phyloP scores from a whole-genome alignment of 2,329 filamentous ascomycete species.

The Lecanicillium sp. region DNA sequence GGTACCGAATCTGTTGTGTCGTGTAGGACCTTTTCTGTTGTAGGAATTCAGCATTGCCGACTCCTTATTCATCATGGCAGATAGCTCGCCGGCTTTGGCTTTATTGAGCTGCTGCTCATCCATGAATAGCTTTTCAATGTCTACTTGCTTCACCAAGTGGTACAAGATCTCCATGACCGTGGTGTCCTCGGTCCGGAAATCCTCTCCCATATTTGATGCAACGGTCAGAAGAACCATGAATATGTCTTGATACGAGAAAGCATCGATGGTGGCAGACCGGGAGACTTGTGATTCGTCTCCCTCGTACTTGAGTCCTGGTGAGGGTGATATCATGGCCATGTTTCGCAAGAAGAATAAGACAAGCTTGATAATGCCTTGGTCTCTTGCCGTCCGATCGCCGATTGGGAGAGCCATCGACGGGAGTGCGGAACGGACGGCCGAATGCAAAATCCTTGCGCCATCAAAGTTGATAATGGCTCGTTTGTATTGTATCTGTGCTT shows the following conservation, averaged over 20 bases:
- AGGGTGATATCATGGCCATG: conserved; percentile 72
- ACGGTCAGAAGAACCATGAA: conserved; percentile 78
- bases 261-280: conserved; percentile 77
- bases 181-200: conserved; percentile 83
- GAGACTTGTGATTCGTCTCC: conserved; percentile 88
- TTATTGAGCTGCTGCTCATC: conserved; percentile 62
- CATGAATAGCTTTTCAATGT: conserved; percentile 79
- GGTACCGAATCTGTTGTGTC: conserved; percentile 90
- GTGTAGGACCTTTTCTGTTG: conserved; percentile 68
- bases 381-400: conserved; percentile 66
- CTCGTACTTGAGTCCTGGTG: conserved; percentile 64
- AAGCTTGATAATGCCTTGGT: conserved; percentile 88
- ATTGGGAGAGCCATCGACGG: conserved; percentile 76
- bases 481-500: conserved; percentile 87
- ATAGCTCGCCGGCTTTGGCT: conserved; percentile 65
- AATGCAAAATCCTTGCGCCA: conserved; percentile 66
- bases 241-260: conserved; percentile 85
- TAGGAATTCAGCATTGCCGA: conserved; percentile 72
- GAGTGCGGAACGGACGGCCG: conserved; percentile 70
- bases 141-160: conserved; percentile 83
- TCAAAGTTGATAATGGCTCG: conserved; percentile 79
- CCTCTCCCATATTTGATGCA: conserved; percentile 86
- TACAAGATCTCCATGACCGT: conserved; percentile 88
- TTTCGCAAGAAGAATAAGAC: conserved; percentile 86
- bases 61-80: conserved; percentile 70